A percentile compares a stretch with the other conserved stretches of the same genome.
phyloP scores from a whole-genome alignment of 2,329 filamentous ascomycete species.

The Aspergillus sp. region DNA sequence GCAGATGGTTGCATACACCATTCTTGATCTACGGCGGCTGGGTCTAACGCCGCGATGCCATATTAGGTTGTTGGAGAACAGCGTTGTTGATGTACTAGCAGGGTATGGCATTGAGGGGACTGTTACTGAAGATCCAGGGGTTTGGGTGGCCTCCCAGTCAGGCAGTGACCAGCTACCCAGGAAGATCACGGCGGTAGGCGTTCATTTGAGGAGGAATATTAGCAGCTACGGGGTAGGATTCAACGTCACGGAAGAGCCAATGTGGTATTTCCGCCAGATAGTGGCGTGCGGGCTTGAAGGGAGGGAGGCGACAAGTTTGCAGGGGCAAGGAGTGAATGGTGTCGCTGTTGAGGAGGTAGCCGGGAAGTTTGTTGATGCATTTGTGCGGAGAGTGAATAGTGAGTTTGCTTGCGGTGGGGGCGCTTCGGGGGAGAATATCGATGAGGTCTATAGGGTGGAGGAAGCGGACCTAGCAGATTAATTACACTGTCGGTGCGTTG shows the following conservation, averaged over 20 bases:
- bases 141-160: slow-evolving; percentile 61
- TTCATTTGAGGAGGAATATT: slow-evolving; percentile 84
- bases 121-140: slow-evolving; percentile 75
- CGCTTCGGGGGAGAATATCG: slow-evolving; percentile 35
- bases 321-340: slow-evolving; percentile 47
- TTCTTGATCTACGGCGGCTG: slow-evolving; percentile 75
- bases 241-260: slow-evolving; percentile 55
- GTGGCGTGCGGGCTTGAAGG: slow-evolving; percentile 86
- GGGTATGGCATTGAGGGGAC: slow-evolving; percentile 61
- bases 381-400: slow-evolving; percentile 39
- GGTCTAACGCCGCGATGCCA: slow-evolving; percentile 71
- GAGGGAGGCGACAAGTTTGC: slow-evolving; percentile 74
- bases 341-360: slow-evolving; percentile 41
- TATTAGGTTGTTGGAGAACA: slow-evolving; percentile 74
- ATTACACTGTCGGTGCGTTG: neutral
- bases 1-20: slow-evolving; percentile 88
- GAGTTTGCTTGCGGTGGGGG: slow-evolving; percentile 35
- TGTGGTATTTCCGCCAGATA: slow-evolving; percentile 69
- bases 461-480: slow-evolving; percentile 30
- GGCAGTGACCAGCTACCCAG: slow-evolving; percentile 18
- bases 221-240: slow-evolving; percentile 82
- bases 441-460: slow-evolving; percentile 39
- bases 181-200: slow-evolving; percentile 88
- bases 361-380: slow-evolving; percentile 35
- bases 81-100: slow-evolving; percentile 66